Evolutionary conservation across 2,329 filamentous ascomycete genomes (phyloP), one percentile per base, ranked within the genome.

Genomic region (Talaromyces pinophilus): DNA sequence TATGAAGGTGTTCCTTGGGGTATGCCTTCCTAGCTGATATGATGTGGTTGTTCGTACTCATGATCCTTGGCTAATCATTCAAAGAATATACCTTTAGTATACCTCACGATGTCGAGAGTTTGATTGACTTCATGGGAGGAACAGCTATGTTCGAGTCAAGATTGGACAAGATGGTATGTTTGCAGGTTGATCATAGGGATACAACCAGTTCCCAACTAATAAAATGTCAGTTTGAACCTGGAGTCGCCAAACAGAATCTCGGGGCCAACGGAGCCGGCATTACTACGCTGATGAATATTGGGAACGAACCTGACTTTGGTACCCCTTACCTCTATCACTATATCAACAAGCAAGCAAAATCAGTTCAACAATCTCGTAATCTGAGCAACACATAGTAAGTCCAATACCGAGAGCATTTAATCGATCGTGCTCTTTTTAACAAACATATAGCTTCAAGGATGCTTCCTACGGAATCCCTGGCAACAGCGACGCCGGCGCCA

Each of bases 321-420:
- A 87, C 85, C 0, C 88, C 88, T 0, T 92, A 88, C 74, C 81
- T 92, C 3, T 92, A 89, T 81, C 88, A 90, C 76, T 92, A 86
- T 74, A 85, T 86, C 66, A 86, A 86, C 69, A 84, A 86, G 59
- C 89, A 90, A 73, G 84, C 87, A 70, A 85, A 87, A 57, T 84
- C 83, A 22, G 88, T 91, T n/a, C 74, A 84, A 67, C 82, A 85
- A 68, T 86, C 85, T 46, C 84, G 89, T 62, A 80, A 78, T 62
- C 81, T 89, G 40, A 88, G 87, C 11, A 84, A 86, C 68, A 77
- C 81, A 54, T 88, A 86, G 72, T 75, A 69, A 61, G 71, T 55
- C 13, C 1, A 13, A 30, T 13, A 33, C 52, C 2, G 5, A 35
- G 13, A 52, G 19, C 46, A 28, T 17, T 17, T 7, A 17, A 8